Base-by-base conservation (phyloP, 106 monocot genomes). In the Apostasia ramifera region DNA sequence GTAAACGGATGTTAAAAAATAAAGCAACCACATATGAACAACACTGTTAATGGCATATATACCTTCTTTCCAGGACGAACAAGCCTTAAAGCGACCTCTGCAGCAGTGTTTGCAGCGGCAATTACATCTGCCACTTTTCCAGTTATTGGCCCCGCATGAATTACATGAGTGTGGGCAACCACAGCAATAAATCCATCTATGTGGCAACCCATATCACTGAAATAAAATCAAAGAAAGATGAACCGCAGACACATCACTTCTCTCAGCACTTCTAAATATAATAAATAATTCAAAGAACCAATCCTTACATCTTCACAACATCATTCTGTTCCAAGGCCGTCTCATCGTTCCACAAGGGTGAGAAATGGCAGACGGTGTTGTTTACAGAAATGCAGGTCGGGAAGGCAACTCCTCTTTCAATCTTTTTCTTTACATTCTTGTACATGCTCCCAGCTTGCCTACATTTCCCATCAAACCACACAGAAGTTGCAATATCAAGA, bases 401-500 rank as follows among this genome's bases (percentile, higher is more conserved):
- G 69, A 98, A 98, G 2, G 92, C 97, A 44, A 98, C 74, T 40
- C 97, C 97, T 70, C 79, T 92, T 71, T 98, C 97, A 44, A 98
- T 92, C 79, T 98, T 98, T 52, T 83, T 98, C 84, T 98, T 98
- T 66, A 74, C 82, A 69, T 92, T 98, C 81, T 98, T 98, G 72
- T 98, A 98, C 83, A 92, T 73, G 48, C 75, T 98, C 8, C 92
- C 89, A 78, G 97, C 66, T 90, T 98, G 92, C 79, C 97, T 98
- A 45, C 43, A 66, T 51, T 37, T 26, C 26, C 26, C 26, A 26
- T 26, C 26, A 26, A 26, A 26, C 26, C 26, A 26, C 26, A 26
- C 26, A 26, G 26, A 12, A 57, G 45, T 2, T 4, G 2, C 69
- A 60, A 38, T n/a, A 38, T 5, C 5, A 59, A 11, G 39, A 38